Percentiles rank a stretch among this genome's conserved stretches.
phyloP scores from a whole-genome alignment of 257 asterid species.

The Euphrasia confusa region DNA sequence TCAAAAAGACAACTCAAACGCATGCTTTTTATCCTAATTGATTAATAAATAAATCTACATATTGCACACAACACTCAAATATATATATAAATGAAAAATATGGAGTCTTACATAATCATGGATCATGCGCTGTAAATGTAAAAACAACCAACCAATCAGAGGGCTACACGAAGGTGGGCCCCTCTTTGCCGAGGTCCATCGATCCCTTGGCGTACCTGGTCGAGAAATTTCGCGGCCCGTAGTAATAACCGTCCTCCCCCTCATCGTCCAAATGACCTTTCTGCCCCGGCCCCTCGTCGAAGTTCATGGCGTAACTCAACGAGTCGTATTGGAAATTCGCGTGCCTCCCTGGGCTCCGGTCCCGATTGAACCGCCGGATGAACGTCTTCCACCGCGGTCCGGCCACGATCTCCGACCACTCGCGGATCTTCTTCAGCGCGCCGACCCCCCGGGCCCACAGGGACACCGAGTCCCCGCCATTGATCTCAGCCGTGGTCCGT shows the following conservation, averaged over 20 bases:
- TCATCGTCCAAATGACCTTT: constrained; percentile 38
- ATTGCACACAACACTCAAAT: neutral
- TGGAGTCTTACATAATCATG: neutral
- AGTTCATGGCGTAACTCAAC: constrained; percentile 69
- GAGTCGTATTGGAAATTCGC: constrained; percentile 66
- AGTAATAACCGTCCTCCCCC: constrained; percentile 42
- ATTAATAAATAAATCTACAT: no score
- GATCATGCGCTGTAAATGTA: constrained; percentile 25
- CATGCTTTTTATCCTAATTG: neutral
- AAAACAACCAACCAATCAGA: neutral
- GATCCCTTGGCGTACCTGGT: constrained; percentile 71
- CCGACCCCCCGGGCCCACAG: constrained; percentile 53
- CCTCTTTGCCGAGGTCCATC: constrained; percentile 53
- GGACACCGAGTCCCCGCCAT: constrained; percentile 19
- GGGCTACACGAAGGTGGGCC: constrained; percentile 44
- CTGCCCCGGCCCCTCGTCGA: constrained; percentile 71
- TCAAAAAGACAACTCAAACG: neutral
- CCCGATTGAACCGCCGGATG: constrained; percentile 72
- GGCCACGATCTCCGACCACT: constrained; percentile 88
- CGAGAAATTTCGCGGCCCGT: constrained; percentile 52
- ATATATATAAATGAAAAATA: no score
- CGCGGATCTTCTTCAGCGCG: constrained; percentile 60
- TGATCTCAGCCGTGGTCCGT: constrained; percentile 25
- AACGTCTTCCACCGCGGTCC: constrained; percentile 89
- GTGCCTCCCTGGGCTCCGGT: constrained; percentile 29